Evolutionary conservation across 2,329 filamentous ascomycete species (phyloP).

Genomic region (Colletotrichum chlorophyti): DNA sequence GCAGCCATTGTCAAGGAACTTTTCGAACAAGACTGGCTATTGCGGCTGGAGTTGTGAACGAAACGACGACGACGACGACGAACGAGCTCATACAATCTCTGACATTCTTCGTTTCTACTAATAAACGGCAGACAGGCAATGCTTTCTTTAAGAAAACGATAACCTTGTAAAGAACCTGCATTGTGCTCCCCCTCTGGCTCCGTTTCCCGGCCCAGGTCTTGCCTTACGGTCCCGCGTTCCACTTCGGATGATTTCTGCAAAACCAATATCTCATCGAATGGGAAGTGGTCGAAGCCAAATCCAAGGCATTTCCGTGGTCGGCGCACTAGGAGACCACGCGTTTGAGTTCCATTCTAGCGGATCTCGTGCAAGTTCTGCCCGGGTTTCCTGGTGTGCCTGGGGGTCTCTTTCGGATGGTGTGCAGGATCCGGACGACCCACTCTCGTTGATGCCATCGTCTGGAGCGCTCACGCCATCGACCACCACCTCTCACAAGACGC

Average conservation of each 20-base stretch:
- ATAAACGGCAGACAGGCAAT: neutral
- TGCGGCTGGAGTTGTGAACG: neutral
- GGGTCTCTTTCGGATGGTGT: neutral
- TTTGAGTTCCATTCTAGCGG: neutral
- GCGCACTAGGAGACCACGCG: neutral
- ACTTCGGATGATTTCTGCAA: neutral
- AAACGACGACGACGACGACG: neutral
- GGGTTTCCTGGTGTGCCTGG: too few species aligned
- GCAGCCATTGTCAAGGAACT: neutral
- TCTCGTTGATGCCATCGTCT: conserved; percentile 26
- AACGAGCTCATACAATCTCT: neutral
- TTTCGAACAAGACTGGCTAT: neutral
- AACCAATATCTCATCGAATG: neutral
- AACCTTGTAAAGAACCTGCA: neutral
- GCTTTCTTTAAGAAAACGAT: neutral
- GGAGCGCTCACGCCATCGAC: conserved; percentile 24
- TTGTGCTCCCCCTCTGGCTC: neutral
- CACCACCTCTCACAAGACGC: neutral
- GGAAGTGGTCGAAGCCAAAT: neutral
- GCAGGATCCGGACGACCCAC: conserved; percentile 9
- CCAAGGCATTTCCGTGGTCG: neutral
- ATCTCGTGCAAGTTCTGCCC: neutral
- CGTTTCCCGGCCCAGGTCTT: neutral
- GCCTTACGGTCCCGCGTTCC: conserved; percentile 7
- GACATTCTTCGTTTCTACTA: neutral